Conservation (phyloP, 2,329 filamentous ascomycete species). For the Eutypella sp. region DNA sequence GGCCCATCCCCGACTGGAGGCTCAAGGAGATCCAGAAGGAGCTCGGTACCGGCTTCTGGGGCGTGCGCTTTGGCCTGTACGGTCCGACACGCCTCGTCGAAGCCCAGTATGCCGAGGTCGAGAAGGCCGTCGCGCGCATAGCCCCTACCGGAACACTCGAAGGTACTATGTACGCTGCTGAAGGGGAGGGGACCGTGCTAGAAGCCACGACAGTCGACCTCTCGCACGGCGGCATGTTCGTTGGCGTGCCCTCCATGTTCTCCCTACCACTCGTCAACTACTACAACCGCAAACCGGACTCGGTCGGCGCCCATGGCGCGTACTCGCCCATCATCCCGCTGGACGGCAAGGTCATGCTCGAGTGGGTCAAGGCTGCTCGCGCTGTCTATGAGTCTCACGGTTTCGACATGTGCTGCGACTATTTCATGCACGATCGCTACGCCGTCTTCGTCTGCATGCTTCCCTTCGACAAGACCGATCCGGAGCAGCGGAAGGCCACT, state of each 20-base stretch:
- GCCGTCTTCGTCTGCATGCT: constrained; percentile 44
- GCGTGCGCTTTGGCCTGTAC: constrained; percentile 40
- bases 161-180: constrained; percentile 32
- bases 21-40: constrained; percentile 37
- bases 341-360: constrained; percentile 33
- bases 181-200: constrained; percentile 29
- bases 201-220: constrained; percentile 30
- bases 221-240: constrained; percentile 30
- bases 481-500: constrained; percentile 31
- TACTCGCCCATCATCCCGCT: constrained; percentile 33
- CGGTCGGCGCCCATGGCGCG: constrained; percentile 30
- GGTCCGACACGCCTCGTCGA: constrained; percentile 36
- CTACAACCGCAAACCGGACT: constrained; percentile 24
- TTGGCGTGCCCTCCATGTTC: constrained; percentile 32
- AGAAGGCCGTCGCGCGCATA: constrained; percentile 27
- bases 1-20: constrained; percentile 40
- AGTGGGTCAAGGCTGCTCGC: constrained; percentile 37
- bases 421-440: constrained; percentile 44
- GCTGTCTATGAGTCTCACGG: constrained; percentile 35
- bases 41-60: constrained; percentile 39
- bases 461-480: constrained; percentile 39
- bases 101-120: constrained; percentile 38
- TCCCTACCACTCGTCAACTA: constrained; percentile 32
- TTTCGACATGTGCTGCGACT: constrained; percentile 41
- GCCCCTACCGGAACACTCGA: constrained; percentile 33